Evolutionary conservation across 176 grass and related monocot species (phyloP).

Genomic region (Typha latifolia): DNA sequence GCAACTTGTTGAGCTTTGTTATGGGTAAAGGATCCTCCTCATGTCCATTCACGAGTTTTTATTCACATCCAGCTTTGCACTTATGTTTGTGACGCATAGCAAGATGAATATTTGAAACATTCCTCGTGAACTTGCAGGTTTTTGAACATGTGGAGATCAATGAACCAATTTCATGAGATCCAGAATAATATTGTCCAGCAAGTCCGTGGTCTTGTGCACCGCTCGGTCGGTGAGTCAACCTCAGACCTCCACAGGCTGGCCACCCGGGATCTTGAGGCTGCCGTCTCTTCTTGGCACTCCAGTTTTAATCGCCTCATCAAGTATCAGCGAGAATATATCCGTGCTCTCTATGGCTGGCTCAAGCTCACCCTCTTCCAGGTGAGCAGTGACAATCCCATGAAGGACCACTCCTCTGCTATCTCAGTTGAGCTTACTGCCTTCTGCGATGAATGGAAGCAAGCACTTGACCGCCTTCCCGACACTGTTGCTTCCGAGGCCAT

Average conservation of each 20-base stretch:
- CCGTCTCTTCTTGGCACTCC: slow-evolving; percentile 76
- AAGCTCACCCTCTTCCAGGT: slow-evolving; percentile 81
- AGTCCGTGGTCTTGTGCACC: slow-evolving; percentile 81
- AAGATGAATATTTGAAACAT: no score
- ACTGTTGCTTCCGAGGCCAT: slow-evolving; percentile 89
- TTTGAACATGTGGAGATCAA: slow-evolving; percentile 92
- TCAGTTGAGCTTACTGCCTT: slow-evolving; percentile 70
- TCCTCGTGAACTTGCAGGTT: slow-evolving; percentile 33
- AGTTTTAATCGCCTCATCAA: slow-evolving; percentile 88
- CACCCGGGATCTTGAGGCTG: slow-evolving; percentile 86
- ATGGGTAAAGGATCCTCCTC: slow-evolving; percentile 42
- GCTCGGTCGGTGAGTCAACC: slow-evolving; percentile 60
- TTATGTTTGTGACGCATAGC: neutral
- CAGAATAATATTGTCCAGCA: slow-evolving; percentile 91
- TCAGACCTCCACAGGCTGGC: slow-evolving; percentile 85
- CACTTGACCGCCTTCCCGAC: slow-evolving; percentile 76
- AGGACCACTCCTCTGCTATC: slow-evolving; percentile 51
- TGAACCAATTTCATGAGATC: slow-evolving; percentile 82
- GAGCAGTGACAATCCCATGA: slow-evolving; percentile 42
- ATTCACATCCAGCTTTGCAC: neutral
- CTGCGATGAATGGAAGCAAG: slow-evolving; percentile 99
- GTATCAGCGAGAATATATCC: slow-evolving; percentile 75
- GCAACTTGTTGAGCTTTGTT: slow-evolving; percentile 93
- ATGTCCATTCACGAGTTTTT: neutral
- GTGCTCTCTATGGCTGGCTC: slow-evolving; percentile 76